Evolutionary conservation across 2,329 filamentous ascomycete species (phyloP).

Genomic region (Colletotrichum limetticola): DNA sequence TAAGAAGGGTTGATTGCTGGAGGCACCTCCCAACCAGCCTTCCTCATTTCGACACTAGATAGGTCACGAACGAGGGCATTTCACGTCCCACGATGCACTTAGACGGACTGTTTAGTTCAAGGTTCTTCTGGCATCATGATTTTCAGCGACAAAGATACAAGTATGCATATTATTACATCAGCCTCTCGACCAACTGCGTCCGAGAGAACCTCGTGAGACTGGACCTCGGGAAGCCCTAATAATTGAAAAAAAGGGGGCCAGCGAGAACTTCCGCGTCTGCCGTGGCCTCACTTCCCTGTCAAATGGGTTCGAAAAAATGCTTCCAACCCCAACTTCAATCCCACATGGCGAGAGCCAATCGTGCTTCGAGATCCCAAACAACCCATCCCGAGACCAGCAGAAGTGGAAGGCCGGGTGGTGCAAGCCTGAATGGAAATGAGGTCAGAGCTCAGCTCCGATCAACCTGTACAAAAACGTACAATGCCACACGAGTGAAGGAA

Average conservation of each 20-base stretch:
- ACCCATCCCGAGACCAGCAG: conserved; percentile 24
- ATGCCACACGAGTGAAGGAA: conserved; percentile 1
- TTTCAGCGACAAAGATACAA: neutral
- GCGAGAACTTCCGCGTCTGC: conserved; percentile 19
- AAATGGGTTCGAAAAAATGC: conserved; percentile 25
- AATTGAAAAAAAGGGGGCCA: conserved; percentile 5
- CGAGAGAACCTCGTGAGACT: neutral
- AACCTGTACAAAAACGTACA: neutral
- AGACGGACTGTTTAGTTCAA: neutral
- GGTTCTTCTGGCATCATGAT: neutral
- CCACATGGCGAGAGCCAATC: conserved; percentile 30
- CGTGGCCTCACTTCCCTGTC: conserved; percentile 27
- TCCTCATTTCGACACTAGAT: conserved; percentile 5
- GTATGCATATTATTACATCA: neutral
- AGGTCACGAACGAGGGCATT: neutral
- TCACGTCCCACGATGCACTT: neutral
- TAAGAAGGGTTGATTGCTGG: conserved; percentile 1
- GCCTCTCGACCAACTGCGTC: neutral
- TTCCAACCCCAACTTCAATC: conserved; percentile 25
- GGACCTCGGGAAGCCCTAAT: neutral
- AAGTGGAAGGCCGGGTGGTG: conserved; percentile 24
- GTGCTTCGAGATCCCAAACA: conserved; percentile 19
- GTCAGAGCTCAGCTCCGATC: conserved; percentile 6
- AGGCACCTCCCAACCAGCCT: conserved; percentile 20
- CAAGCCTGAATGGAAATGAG: conserved; percentile 21